These are phyloP conservation scores for Aspergillus floridensis DNA, from an alignment of 2,329 filamentous ascomycete genomes.

Conservation along the genomic window DNA sequence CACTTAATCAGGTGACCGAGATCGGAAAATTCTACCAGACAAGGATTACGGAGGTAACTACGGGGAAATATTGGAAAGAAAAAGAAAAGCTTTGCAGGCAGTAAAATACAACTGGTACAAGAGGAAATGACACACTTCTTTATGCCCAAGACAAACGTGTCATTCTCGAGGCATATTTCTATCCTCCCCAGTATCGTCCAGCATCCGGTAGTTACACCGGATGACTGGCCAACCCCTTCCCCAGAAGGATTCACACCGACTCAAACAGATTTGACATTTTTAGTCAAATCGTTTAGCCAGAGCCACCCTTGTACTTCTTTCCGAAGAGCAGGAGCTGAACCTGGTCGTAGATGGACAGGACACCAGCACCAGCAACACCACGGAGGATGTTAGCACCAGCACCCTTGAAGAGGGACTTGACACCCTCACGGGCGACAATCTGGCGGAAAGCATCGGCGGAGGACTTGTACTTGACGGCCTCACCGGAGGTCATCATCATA, in stretches of 20 bases:
- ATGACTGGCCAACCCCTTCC: constrained; percentile 28
- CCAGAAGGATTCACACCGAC: constrained; percentile 18
- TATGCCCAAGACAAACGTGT: constrained; percentile 44
- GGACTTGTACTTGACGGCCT: constrained; percentile 99
- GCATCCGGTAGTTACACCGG: constrained; percentile 28
- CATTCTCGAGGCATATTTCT: constrained; percentile 47
- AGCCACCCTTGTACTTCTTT: constrained; percentile 72
- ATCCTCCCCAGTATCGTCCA: constrained; percentile 32
- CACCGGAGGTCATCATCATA: constrained; percentile 99
- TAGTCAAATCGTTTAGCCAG: constrained; percentile 31
- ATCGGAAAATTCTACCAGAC: not conserved
- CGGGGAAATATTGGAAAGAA: constrained; percentile 23
- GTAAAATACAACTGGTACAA: constrained; percentile 51
- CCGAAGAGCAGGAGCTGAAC: constrained; percentile 99
- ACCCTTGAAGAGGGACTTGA: constrained; percentile 99
- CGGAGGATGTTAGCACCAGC: constrained; percentile 99
- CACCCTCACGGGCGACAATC: constrained; percentile 95
- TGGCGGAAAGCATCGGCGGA: constrained; percentile 92
- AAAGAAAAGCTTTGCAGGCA: constrained; percentile 45
- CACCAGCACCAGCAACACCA: constrained; percentile 99
- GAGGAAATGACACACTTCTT: constrained; percentile 43
- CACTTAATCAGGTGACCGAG: not conserved
- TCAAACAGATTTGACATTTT: constrained; percentile 14
- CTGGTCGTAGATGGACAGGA: constrained; percentile 99
- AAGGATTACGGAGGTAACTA: not conserved